Evolutionary conservation across 2,329 filamentous ascomycete species (phyloP).

Genomic region (Colletotrichum tropicicola): DNA sequence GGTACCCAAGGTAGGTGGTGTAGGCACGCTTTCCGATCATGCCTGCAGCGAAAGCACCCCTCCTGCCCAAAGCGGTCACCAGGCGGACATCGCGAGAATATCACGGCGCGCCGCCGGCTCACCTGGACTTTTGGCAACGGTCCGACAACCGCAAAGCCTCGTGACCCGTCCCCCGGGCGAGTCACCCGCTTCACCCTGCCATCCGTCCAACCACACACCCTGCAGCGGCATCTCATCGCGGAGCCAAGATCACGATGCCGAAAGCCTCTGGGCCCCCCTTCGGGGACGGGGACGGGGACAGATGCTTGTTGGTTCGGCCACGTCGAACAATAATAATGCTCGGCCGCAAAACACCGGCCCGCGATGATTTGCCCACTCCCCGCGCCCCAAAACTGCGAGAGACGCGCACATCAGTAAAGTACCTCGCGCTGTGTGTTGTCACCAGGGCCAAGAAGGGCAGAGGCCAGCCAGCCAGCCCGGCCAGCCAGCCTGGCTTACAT

Average conservation of each 20-base stretch:
- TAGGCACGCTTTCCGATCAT: no score
- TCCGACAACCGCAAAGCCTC: slow-evolving; percentile 15
- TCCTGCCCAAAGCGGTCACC: slow-evolving; percentile 9
- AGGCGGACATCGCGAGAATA: slow-evolving; percentile 14
- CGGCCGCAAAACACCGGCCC: slow-evolving; percentile 1
- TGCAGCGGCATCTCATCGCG: slow-evolving; percentile 5
- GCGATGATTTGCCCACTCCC: neutral
- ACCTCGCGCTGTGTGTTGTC: no score
- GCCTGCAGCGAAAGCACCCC: neutral
- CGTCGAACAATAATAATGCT: neutral
- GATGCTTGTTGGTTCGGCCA: neutral
- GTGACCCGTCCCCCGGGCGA: neutral
- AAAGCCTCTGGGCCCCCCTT: neutral
- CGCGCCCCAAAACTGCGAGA: no score
- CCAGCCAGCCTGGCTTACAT: neutral
- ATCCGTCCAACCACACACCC: neutral
- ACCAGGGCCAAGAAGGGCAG: no score
- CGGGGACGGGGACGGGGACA: neutral
- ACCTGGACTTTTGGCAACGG: slow-evolving; percentile 15
- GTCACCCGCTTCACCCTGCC: neutral
- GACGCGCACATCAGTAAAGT: neutral
- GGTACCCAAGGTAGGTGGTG: no score
- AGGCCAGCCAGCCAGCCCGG: no score
- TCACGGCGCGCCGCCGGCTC: slow-evolving; percentile 1
- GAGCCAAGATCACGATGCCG: slow-evolving; percentile 17